These are phyloP conservation scores for Pichia sp. DNA, from an alignment of 1,139 yeast species.

Conservation along the genomic window DNA sequence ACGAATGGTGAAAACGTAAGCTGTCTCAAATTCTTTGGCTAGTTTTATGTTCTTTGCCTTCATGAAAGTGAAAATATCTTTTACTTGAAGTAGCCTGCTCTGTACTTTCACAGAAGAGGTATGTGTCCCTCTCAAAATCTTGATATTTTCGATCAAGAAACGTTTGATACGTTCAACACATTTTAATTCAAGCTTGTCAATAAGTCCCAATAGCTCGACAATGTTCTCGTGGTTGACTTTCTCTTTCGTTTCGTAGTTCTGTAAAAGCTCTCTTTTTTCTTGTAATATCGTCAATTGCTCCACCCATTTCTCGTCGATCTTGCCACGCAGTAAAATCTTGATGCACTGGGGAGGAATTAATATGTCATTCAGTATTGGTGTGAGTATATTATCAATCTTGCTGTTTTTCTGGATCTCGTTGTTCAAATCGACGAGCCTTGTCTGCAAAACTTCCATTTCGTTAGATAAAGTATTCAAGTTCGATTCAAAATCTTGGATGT, in stretches of 20 bases:
- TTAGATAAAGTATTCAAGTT: constrained; percentile 57
- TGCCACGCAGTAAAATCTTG: constrained; percentile 45
- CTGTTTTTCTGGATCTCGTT: constrained; percentile 55
- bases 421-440: constrained; percentile 57
- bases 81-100: constrained; percentile 53
- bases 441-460: constrained; percentile 54
- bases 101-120: constrained; percentile 74
- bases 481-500: constrained; percentile 49
- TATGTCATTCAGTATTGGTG: constrained; percentile 69
- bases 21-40: constrained; percentile 71
- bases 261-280: constrained; percentile 53
- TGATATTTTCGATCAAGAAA: constrained; percentile 60
- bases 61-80: constrained; percentile 59
- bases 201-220: constrained; percentile 36
- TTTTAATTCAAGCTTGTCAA: constrained; percentile 46
- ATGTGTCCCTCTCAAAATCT: constrained; percentile 51
- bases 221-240: constrained; percentile 31
- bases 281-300: constrained; percentile 55
- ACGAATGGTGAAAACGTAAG: constrained; percentile 81
- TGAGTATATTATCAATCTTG: constrained; percentile 52
- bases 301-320: constrained; percentile 50
- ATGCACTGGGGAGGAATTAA: constrained; percentile 70
- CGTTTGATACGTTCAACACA: constrained; percentile 74
- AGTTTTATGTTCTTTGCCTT: constrained; percentile 53
- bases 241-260: constrained; percentile 31